phyloP scores from a whole-genome alignment of 1,284 basidiomycete species.

The Golubevia sp. region DNA sequence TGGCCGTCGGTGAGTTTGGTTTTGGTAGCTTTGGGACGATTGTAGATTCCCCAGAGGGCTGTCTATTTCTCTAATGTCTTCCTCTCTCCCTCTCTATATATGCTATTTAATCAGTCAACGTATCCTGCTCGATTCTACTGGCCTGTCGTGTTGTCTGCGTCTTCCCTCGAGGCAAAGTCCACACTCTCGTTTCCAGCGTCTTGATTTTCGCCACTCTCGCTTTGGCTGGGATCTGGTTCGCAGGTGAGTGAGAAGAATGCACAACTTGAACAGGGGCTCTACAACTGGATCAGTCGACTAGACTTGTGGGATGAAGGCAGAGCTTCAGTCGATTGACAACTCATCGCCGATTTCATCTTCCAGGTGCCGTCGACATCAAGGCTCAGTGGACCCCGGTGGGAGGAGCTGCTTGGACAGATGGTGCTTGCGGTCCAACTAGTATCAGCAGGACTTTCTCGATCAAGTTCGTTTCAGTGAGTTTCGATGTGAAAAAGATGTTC shows the following conservation, averaged over 20 bases:
- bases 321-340: too few relatives aligned
- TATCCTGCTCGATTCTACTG: constrained; percentile 18
- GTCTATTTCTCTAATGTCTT: neutral
- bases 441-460: constrained; percentile 4
- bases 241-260: neutral
- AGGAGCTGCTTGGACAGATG: constrained; percentile 25
- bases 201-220: constrained; percentile 12
- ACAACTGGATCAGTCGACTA: too few relatives aligned
- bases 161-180: constrained; percentile 13
- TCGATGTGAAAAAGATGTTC: constrained; percentile 16
- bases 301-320: too few relatives aligned
- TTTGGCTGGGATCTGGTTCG: constrained; percentile 21
- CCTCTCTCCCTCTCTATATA: neutral
- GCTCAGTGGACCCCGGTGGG: constrained; percentile 17
- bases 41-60: neutral
- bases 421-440: constrained; percentile 17
- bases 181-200: constrained; percentile 16
- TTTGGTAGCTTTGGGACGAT: neutral
- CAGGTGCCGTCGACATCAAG: constrained; percentile 20
- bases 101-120: too few relatives aligned
- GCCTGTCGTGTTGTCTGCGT: constrained; percentile 31
- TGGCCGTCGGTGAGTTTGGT: constrained; percentile 4
- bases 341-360: neutral
- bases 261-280: too few relatives aligned
- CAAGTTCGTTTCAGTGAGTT: constrained; percentile 9